Evolutionary conservation across 495 filamentous ascomycete species (phyloP).

Genomic region (Hypoxylon crocopeplum): DNA sequence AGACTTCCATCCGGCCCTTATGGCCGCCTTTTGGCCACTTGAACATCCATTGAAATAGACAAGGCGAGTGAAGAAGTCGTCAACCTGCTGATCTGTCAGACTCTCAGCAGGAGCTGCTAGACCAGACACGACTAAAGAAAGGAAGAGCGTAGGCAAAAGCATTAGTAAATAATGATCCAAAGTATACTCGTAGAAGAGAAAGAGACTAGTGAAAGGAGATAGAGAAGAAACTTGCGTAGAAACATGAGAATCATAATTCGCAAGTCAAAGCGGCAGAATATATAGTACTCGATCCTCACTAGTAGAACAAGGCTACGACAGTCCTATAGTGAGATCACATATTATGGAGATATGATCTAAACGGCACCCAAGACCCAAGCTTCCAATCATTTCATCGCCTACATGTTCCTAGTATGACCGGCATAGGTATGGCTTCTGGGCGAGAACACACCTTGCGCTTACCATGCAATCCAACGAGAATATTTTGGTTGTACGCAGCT

Average conservation of each 20-base stretch:
- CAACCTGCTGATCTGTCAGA: not conserved
- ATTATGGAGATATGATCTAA: too few relatives aligned
- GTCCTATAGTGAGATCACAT: too few relatives aligned
- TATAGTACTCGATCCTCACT: not conserved
- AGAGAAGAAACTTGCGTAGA: not conserved
- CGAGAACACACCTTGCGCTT: too few relatives aligned
- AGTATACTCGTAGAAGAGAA: not conserved
- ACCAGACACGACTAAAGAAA: not conserved
- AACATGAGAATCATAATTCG: not conserved
- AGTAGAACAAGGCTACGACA: too few relatives aligned
- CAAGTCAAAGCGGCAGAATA: not conserved
- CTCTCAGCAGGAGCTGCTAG: not conserved
- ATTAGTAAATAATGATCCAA: not conserved
- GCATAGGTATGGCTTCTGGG: too few relatives aligned
- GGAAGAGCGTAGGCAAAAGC: not conserved
- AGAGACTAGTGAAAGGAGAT: not conserved
- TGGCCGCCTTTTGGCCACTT: not conserved
- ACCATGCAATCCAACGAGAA: too few relatives aligned
- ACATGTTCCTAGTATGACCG: too few relatives aligned
- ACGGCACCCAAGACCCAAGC: too few relatives aligned
- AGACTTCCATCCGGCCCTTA: slow-evolving; percentile 2
- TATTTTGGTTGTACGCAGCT: too few relatives aligned
- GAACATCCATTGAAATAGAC: slow-evolving; percentile 2
- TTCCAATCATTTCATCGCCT: too few relatives aligned
- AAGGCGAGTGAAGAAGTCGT: slow-evolving; percentile 3